Evolutionary conservation across 169 alveolate genomes (phyloP), one percentile per base, ranked within the genome.

Genomic region (Eimeria falciformis): DNA sequence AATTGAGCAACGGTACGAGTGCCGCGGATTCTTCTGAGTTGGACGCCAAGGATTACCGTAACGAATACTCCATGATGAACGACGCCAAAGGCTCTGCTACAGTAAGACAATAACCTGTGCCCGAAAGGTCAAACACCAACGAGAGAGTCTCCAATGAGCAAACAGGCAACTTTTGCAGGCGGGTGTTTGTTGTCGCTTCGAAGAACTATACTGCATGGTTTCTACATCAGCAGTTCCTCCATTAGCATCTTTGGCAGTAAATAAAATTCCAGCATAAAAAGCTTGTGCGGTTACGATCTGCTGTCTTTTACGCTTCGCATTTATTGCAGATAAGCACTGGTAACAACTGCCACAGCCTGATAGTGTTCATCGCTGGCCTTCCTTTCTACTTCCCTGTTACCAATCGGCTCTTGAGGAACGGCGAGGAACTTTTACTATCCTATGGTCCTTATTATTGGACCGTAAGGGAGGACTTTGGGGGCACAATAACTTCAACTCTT

Each of bases 371-470:
- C 9, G 85, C 66, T 21, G 85, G 85, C 65, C 85, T 75, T 6
- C 85, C 85, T 7, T 75, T 75, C 40, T 75, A 43, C 85, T 75
- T 75, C n/a, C 85, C 85, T 11, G 65, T 75, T 21, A 75, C 85
- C 23, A 75, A 43, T 21, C 40, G 85, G 14, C 85, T 65, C 7
- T 37, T 75, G 37, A 46, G 85, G 40, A 75, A 75, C 21, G 85
- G 85, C 21, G 85, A 75, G 43, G 85, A 75, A 43, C 85, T 75
- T 25, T 65, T 75, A n/a, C 85, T 75, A n/a, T 75, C 85, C 40
- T 75, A 75, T 12, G 85, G 85, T 5, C 85, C 85, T 7, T 65
- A 75, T 47, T 75, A 75, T 65, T 75, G 85, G 85, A 75, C 85
- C 66, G 85, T 75, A 21, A 11, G 85, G 47, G 18, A 12, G 18